Conservation (phyloP, 306 rosid genomes). For the Cucumis sativus region Cucumber_9930_V3 NC_026657.2:8390501-8391000, state of each 20-base stretch:
- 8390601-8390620: not conserved
- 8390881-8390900: not conserved
- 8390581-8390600: not conserved
- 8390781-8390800: not conserved
- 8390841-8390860: not conserved
- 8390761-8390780: not conserved
- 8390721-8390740: not conserved
- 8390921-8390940: not conserved
- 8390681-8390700: not conserved
- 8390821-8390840: not conserved
- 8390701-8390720: constrained; percentile 7
- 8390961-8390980: not conserved
- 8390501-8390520: too few relatives aligned
- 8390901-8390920: not conserved
- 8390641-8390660: not conserved
- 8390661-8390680: not conserved
- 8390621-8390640: not conserved
- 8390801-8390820: not conserved
- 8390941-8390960: not conserved
- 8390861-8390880: too few relatives aligned
- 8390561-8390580: too few relatives aligned
- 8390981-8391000: not conserved
- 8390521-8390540: too few relatives aligned
- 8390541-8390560: too few relatives aligned
- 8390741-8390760: not conserved